A percentile compares a stretch with the other conserved stretches of the same genome.
phyloP scores from a whole-genome alignment of 306 rosid genomes.

The Lathyrus sativus region DNA sequence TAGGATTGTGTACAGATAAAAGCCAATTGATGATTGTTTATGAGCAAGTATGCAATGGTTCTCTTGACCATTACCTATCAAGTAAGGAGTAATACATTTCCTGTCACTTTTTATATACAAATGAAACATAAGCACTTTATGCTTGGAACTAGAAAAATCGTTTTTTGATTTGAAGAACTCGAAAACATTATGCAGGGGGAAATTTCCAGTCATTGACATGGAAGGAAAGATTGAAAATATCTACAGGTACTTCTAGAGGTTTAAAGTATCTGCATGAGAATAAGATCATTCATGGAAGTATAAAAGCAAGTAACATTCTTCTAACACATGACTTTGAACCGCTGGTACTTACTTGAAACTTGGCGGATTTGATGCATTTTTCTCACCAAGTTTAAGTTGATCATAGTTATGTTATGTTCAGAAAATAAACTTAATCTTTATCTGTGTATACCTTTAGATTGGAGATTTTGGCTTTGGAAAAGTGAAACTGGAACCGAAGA shows the following conservation, averaged over 20 bases:
- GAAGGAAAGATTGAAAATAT: constrained; percentile 71
- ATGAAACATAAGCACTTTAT: neutral
- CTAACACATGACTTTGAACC: constrained; percentile 72
- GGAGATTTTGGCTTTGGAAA: constrained; percentile 47
- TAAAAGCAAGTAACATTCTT: constrained; percentile 79
- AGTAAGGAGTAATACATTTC: constrained; percentile 48
- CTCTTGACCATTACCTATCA: constrained; percentile 69
- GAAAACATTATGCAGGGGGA: constrained; percentile 53
- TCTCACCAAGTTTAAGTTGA: constrained; percentile 5
- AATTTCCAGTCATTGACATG: constrained; percentile 57
- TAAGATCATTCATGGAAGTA: constrained; percentile 72
- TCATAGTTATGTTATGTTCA: neutral
- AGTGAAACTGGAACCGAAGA: constrained; percentile 32
- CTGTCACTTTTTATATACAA: constrained; percentile 9
- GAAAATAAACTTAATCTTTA: neutral
- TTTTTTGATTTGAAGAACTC: constrained; percentile 2
- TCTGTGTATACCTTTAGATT: constrained; percentile 38
- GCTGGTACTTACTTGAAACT: constrained; percentile 50
- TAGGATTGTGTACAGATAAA: constrained; percentile 64
- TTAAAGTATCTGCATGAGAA: constrained; percentile 63
- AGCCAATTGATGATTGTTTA: constrained; percentile 58
- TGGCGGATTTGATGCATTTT: constrained; percentile 21
- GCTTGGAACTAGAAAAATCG: neutral
- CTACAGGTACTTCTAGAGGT: constrained; percentile 69
- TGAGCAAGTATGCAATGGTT: constrained; percentile 76